Conservation (phyloP, 148 eudicot species). For the Camellia japonica region DNA sequence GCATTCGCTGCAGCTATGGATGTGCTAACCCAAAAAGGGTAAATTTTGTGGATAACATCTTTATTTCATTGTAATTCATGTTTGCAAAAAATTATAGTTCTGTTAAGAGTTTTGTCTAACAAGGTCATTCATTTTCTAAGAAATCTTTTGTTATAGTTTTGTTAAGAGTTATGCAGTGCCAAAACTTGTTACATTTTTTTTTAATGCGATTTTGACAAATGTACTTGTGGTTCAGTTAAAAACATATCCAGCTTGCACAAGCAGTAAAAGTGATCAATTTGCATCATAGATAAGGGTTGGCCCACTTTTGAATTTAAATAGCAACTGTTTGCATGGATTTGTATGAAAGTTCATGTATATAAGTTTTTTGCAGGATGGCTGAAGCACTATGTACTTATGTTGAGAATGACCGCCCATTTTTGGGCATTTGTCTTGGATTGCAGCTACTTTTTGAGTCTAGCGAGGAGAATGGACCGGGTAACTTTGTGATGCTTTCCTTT, state of each 20-base stretch:
- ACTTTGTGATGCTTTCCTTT: background rate
- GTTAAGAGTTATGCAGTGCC: background rate
- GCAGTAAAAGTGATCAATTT: background rate
- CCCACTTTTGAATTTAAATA: background rate
- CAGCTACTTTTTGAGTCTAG: constrained; percentile 96
- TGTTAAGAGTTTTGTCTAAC: background rate
- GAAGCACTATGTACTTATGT: constrained; percentile 86
- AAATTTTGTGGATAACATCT: constrained; percentile 11
- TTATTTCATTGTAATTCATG: background rate
- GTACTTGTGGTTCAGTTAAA: background rate
- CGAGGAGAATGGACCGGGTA: constrained; percentile 91
- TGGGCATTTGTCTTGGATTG: constrained; percentile 95
- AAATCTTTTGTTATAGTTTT: background rate
- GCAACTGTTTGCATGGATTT: background rate
- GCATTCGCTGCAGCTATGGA: constrained; percentile 97
- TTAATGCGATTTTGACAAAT: background rate
- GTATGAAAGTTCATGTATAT: background rate
- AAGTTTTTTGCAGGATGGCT: constrained; percentile 53
- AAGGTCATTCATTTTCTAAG: background rate
- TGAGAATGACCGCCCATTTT: constrained; percentile 90
- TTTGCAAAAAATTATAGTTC: background rate
- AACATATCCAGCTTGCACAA: constrained; percentile 3
- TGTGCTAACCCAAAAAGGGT: constrained; percentile 72
- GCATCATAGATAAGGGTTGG: background rate
- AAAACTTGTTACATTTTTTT: background rate